Percentiles rank a stretch among this genome's conserved stretches.
Conservation (phyloP, 768 basidiomycete species). For the Panaeolus cyanescens region DNA sequence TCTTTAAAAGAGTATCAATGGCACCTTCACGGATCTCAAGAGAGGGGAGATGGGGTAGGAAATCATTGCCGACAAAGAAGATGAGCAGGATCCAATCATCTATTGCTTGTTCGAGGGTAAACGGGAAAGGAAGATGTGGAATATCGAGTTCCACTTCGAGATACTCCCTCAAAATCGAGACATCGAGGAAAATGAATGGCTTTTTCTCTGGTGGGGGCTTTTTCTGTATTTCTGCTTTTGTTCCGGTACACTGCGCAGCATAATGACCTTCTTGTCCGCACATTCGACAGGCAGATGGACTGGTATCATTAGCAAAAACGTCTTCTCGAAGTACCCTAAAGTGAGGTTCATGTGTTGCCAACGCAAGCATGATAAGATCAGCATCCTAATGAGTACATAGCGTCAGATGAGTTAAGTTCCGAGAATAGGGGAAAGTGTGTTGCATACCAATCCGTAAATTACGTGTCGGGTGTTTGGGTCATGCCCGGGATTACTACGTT, state of each 20-base stretch:
- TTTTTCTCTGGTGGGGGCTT: conserved; percentile 78
- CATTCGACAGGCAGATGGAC: conserved; percentile 77
- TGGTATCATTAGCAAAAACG: conserved; percentile 86
- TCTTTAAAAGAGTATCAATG: conserved; percentile 93
- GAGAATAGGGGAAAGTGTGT: not conserved
- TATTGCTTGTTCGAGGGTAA: conserved; percentile 94
- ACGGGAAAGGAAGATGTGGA: conserved; percentile 74
- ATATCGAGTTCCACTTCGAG: conserved; percentile 94
- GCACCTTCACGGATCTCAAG: conserved; percentile 99
- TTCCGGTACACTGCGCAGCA: conserved; percentile 91
- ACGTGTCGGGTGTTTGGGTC: conserved; percentile 96
- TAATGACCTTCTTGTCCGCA: conserved; percentile 96
- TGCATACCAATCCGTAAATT: conserved; percentile 90
- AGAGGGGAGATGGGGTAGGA: conserved; percentile 96
- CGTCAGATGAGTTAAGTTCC: not conserved
- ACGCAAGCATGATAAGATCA: conserved; percentile 97
- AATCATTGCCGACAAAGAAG: conserved; percentile 99
- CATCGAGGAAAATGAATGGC: conserved; percentile 99
- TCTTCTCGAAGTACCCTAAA: conserved; percentile 98
- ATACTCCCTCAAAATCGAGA: conserved; percentile 94
- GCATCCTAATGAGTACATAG: conserved; percentile 68
- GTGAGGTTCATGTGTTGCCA: conserved; percentile 98
- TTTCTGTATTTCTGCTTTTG: conserved; percentile 68
- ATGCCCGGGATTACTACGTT: conserved; percentile 84
- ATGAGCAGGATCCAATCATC: conserved; percentile 99